Base-by-base conservation (phyloP, 2,329 filamentous ascomycete species). In the Leptosphaerulina australis region DNA sequence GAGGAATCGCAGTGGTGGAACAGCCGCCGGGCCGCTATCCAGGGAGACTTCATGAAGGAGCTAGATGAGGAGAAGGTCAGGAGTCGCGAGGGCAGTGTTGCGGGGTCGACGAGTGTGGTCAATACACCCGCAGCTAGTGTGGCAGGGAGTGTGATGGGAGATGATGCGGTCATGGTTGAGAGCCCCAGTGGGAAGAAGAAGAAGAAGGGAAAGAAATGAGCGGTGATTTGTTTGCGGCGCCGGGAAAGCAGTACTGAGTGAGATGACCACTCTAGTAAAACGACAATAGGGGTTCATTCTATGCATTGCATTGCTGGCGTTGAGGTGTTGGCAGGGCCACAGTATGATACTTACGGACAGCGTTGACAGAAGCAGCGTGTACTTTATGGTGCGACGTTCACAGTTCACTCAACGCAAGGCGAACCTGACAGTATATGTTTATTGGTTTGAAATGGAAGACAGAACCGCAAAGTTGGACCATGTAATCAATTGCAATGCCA, bases 1-100 rank as follows among this genome's bases (percentile, higher is more conserved):
- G 78, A 84, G 30, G 94, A 97, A 76, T 90, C 88, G 76, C 82
- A 87, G 67, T 96, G 91, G 91, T 99, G 94, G 94, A 90, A 91
- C 71, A 89, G 89, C 79, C 88, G 88, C 69, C 84, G 86, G 63
- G 81, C 84, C 35, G 81, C 81, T 55, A 91, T 95, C 60, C 82
- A 88, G 71, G 80, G 83, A 44, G 87, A 86, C 11, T 91, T 94
- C 64, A 87, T 95, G 83, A 90, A 88, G 74, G 91, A 97, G 77
- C 79, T 96, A 37, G 88, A 92, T 46, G 82, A 82, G 20, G 83
- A 80, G 41, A 69, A 71, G 58, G 56, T 44, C 14, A 33, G 34
- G 28, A 55, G 48, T 31, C 43, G 44, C 12, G 57, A 60, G 36
- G 51, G 57, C 21, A 60, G 55, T 38, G 37, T 50, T 12, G 39